Evolutionary conservation across 2,329 filamentous ascomycete genomes (phyloP).

Genomic region (Talaromyces albobiverticillius): DNA sequence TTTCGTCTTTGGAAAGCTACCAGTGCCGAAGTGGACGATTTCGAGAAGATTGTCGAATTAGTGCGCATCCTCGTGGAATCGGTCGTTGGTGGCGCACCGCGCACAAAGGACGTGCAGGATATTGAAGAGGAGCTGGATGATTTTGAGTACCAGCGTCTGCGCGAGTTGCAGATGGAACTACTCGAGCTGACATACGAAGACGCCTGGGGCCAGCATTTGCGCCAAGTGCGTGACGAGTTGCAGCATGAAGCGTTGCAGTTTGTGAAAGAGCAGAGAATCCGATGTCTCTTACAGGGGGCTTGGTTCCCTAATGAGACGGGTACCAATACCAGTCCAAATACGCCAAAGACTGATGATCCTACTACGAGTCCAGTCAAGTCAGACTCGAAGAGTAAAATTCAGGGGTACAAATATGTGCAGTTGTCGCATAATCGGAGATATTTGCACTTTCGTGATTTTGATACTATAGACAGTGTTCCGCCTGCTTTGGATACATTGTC

Average conservation of each 20-base stretch:
- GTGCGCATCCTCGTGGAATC: slow-evolving; percentile 87
- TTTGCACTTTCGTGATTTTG: slow-evolving; percentile 86
- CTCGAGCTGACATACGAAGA: slow-evolving; percentile 90
- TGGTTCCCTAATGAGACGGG: slow-evolving; percentile 73
- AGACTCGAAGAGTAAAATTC: slow-evolving; percentile 41
- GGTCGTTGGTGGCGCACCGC: slow-evolving; percentile 75
- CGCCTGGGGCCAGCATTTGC: slow-evolving; percentile 86
- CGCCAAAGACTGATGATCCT: slow-evolving; percentile 46
- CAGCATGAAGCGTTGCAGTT: slow-evolving; percentile 91
- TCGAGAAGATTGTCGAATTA: slow-evolving; percentile 88
- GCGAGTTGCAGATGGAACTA: slow-evolving; percentile 89
- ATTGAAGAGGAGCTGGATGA: slow-evolving; percentile 85
- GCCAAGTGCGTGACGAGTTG: slow-evolving; percentile 86
- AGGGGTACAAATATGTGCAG: slow-evolving; percentile 76
- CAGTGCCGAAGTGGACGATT: slow-evolving; percentile 78
- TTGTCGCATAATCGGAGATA: slow-evolving; percentile 88
- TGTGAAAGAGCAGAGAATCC: slow-evolving; percentile 92
- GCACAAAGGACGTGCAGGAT: slow-evolving; percentile 79
- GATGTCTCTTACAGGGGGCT: slow-evolving; percentile 80
- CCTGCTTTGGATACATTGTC: slow-evolving; percentile 70
- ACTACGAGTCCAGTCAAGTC: too few species aligned
- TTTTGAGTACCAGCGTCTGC: slow-evolving; percentile 73
- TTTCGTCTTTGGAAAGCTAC: slow-evolving; percentile 91
- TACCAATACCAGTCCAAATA: slow-evolving; percentile 31
- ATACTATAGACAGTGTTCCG: slow-evolving; percentile 59